A percentile compares a stretch with the other conserved stretches of the same genome.
These are phyloP conservation scores for Cerioporus squamosus DNA, from an alignment of 1,284 basidiomycete genomes.

Conservation along the genomic window DNA sequence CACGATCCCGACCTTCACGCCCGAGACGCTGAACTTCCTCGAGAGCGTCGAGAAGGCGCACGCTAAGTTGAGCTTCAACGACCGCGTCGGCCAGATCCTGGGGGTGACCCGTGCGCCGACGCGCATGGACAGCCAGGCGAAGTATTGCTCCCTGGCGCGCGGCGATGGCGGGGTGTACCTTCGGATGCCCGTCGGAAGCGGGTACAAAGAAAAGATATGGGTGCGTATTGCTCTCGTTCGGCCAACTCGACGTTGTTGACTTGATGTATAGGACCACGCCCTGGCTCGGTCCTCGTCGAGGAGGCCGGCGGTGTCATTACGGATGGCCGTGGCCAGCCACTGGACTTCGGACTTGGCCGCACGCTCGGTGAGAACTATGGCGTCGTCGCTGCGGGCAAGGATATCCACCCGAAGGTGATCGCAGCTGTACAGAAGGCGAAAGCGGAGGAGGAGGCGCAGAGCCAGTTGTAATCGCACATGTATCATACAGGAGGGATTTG, in stretches of 20 bases:
- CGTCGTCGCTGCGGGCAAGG: conserved; percentile 78
- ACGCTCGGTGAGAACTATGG: conserved; percentile 90
- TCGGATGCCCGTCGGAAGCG: conserved; percentile 79
- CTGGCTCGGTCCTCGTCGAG: conserved; percentile 83
- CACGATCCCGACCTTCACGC: conserved; percentile 48
- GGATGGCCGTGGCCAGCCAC: conserved; percentile 78
- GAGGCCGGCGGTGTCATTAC: conserved; percentile 91
- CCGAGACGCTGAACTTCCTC: conserved; percentile 71
- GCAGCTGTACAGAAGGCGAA: conserved; percentile 76
- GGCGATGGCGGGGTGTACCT: conserved; percentile 93
- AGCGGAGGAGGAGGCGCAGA: conserved; percentile 42
- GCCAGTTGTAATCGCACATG: no score
- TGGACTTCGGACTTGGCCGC: conserved; percentile 89
- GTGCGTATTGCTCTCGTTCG: conserved; percentile 49
- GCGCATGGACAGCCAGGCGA: conserved; percentile 98
- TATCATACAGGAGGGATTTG: no score
- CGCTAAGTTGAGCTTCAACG: conserved; percentile 86
- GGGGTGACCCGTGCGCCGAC: conserved; percentile 69
- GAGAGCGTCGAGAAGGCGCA: conserved; percentile 96
- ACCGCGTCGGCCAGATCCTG: conserved; percentile 73
- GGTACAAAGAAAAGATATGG: conserved; percentile 46
- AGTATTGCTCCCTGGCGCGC: conserved; percentile 88
- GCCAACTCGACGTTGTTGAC: not conserved
- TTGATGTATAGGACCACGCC: conserved; percentile 80
- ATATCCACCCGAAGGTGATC: conserved; percentile 70